phyloP scores from a whole-genome alignment of 495 filamentous ascomycete genomes.

The Aspergillus sclerotiicarbonarius region DNA sequence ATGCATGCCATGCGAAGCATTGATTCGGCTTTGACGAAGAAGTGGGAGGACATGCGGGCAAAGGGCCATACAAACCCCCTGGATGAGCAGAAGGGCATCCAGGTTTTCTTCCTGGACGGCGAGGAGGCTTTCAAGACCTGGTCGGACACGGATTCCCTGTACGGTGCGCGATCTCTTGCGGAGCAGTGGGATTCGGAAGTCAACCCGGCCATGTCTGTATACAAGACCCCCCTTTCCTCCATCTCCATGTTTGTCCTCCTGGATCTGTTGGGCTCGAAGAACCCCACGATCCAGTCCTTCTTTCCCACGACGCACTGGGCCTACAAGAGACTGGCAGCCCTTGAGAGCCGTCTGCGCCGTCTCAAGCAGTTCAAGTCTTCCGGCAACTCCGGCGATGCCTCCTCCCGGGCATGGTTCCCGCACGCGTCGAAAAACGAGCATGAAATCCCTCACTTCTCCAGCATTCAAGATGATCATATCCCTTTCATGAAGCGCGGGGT shows the following conservation, averaged over 20 bases:
- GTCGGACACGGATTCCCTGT: conserved; percentile 78
- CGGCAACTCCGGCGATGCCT: conserved; percentile 10
- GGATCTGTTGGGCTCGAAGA: conserved; percentile 74
- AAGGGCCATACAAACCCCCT: conserved; percentile 51
- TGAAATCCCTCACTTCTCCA: conserved; percentile 41
- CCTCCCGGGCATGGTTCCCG: conserved; percentile 41
- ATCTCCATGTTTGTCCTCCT: conserved; percentile 92
- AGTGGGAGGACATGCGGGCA: conserved; percentile 71
- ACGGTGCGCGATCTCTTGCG: conserved; percentile 79
- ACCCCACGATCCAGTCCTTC: conserved; percentile 73
- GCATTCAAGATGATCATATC: conserved; percentile 82
- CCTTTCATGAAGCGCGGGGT: conserved; percentile 86
- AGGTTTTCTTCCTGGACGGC: conserved; percentile 87
- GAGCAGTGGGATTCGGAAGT: conserved; percentile 65
- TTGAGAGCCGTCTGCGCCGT: conserved; percentile 69
- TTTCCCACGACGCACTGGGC: conserved; percentile 93
- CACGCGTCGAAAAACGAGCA: conserved; percentile 54
- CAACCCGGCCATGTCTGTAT: conserved; percentile 69
- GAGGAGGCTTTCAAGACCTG: conserved; percentile 87
- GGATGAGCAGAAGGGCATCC: conserved; percentile 76
- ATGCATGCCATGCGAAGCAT: conserved; percentile 80
- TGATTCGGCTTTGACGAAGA: conserved; percentile 72
- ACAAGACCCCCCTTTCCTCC: conserved; percentile 66
- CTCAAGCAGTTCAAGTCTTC: conserved; percentile 52
- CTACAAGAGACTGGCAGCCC: conserved; percentile 64